Conservation (phyloP, 495 filamentous ascomycete genomes). For the Echria macrotheca region DNA sequence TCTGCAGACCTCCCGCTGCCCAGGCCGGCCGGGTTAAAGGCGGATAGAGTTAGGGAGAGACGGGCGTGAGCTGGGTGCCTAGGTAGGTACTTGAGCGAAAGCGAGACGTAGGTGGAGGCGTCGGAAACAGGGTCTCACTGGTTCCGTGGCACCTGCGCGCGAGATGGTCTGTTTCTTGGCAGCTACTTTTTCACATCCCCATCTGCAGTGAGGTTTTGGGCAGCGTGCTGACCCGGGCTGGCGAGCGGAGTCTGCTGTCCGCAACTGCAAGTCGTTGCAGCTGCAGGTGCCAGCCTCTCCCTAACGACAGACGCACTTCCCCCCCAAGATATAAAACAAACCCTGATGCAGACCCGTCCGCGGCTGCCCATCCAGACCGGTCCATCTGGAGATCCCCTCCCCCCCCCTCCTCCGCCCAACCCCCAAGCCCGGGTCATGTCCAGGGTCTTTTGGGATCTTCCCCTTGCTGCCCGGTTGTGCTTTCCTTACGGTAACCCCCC, state of each 20-base stretch:
- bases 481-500: too few relatives aligned
- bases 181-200: constrained; percentile 9
- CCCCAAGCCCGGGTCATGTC: constrained; percentile 10
- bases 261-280: neutral
- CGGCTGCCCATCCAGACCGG: constrained; percentile 19
- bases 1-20: too few relatives aligned
- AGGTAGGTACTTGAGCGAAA: too few relatives aligned
- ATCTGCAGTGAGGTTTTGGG: constrained; percentile 6
- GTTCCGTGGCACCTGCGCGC: constrained; percentile 21
- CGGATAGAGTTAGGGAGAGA: too few relatives aligned
- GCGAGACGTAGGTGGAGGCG: constrained; percentile 6
- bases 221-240: neutral
- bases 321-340: constrained; percentile 4
- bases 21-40: too few relatives aligned
- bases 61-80: too few relatives aligned
- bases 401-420: neutral
- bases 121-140: constrained; percentile 19
- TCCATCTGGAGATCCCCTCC: constrained; percentile 8
- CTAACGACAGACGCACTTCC: too few relatives aligned
- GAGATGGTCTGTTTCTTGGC: constrained; percentile 19
- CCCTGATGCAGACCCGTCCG: constrained; percentile 8
- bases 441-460: neutral
- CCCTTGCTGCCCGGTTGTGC: neutral
- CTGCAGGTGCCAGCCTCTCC: neutral
- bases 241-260: neutral